Base-by-base conservation (phyloP, 2,329 filamentous ascomycete species). In the Nemania diffusa region DNA sequence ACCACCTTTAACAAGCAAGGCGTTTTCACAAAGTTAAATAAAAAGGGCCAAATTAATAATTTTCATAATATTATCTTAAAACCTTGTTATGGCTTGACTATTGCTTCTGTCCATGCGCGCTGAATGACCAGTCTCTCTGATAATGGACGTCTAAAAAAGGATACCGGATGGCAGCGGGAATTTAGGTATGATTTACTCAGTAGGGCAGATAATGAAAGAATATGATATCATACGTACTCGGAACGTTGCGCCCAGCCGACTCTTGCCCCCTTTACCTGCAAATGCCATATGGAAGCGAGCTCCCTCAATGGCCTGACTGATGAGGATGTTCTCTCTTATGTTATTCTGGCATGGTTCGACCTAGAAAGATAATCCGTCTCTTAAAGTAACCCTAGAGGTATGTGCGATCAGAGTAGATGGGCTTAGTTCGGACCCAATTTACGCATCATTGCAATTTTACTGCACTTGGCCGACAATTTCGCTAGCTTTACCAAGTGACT, bases 391-490 rank as follows among this genome's bases (percentile, higher is more conserved):
- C 20, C 26, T 11, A 8, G 4, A 48, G 17, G 15, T 37, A 17
- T 17, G 50, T 40, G 58, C 13, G 34, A 66, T 69, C 51, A 56
- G 26, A 53, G 26, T 20, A 44, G 32, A 42, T 48, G 55, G 20
- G 48, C n/a, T n/a, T 50, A 22, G n/a, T 59, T 58, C 29, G 40
- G 61, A 32, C 22, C 20, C 24, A 56, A 27, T 63, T 32, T 48
- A 62, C 27, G 24, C 29, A 57, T 63, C 20, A 48, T 57, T 24
- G 53, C 17, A 52, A 27, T 40, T 63, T 34, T 84, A 89, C 84
- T 89, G 87, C 64, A 91, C 89, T 79, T 91, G 88, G 81, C 93
- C 94, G 79, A 99, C 96, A 82, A 99, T 98, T 85, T 99, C 96
- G 81, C 90, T 96, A 64, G 96, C 96, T 81, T 92, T 91, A 73